Conservation (phyloP, 257 asterid genomes). For the Nicotiana undulata region DNA sequence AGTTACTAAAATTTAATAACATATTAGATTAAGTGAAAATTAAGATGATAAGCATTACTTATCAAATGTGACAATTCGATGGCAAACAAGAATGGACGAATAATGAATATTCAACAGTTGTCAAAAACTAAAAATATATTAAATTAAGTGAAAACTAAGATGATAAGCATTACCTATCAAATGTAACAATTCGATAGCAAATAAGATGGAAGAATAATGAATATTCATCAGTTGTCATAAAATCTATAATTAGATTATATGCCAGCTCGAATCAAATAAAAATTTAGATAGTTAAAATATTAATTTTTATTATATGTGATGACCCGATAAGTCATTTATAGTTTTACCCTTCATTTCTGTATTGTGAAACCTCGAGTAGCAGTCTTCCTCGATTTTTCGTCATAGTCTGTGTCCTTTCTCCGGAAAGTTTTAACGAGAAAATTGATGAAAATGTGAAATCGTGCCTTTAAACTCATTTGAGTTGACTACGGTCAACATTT, state of each 20-base stretch:
- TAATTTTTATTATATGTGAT: neutral
- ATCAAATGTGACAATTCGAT: neutral
- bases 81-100: neutral
- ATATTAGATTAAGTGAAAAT: no score
- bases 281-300: neutral
- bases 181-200: neutral
- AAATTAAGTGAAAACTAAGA: no score
- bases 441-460: no score
- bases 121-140: neutral
- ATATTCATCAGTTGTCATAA: neutral
- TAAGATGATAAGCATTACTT: neutral
- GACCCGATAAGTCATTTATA: no score
- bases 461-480: no score
- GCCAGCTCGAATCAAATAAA: neutral
- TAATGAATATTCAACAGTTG: neutral
- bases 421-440: no score
- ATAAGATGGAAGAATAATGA: neutral
- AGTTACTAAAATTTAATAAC: neutral
- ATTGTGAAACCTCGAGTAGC: no score
- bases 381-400: no score
- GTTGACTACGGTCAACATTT: no score
- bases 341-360: no score
- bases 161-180: neutral
- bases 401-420: no score
- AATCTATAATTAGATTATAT: neutral